phyloP scores from a whole-genome alignment of 257 asterid genomes.

The Solanum pennellii region DNA sequence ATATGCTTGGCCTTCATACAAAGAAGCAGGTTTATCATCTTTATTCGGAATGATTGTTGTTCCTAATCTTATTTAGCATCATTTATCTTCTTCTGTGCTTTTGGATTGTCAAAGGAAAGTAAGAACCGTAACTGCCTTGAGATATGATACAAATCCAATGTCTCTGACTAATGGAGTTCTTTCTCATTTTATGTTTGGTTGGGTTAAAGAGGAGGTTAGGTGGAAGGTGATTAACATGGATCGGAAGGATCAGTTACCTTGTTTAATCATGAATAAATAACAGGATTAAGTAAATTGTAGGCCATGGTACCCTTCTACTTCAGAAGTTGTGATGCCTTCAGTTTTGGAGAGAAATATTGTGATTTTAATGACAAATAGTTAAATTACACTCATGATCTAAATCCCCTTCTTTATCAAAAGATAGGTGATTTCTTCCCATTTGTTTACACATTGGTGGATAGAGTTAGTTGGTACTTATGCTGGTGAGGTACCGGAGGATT shows the following conservation, averaged over 20 bases:
- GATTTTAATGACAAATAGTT: background rate
- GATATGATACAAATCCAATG: background rate
- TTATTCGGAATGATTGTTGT: background rate
- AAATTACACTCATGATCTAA: background rate
- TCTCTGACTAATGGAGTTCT: background rate
- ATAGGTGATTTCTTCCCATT: background rate
- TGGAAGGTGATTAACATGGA: background rate
- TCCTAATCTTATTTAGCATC: background rate
- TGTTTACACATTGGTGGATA: background rate
- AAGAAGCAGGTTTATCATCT: constrained; percentile 47
- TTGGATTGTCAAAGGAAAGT: background rate
- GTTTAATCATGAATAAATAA: background rate
- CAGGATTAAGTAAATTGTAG: background rate
- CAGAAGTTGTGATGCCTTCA: background rate
- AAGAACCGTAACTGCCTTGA: background rate
- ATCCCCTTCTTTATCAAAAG: background rate
- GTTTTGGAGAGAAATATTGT: background rate
- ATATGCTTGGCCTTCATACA: constrained; percentile 84
- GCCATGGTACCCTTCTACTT: background rate
- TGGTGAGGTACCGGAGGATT: background rate
- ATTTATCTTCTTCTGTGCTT: background rate
- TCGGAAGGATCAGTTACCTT: background rate
- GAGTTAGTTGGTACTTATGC: background rate
- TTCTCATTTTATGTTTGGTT: background rate
- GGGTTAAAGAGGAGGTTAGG: background rate